Base-by-base conservation (phyloP, 495 filamentous ascomycete genomes). In the Podospora tetraspora region DNA sequence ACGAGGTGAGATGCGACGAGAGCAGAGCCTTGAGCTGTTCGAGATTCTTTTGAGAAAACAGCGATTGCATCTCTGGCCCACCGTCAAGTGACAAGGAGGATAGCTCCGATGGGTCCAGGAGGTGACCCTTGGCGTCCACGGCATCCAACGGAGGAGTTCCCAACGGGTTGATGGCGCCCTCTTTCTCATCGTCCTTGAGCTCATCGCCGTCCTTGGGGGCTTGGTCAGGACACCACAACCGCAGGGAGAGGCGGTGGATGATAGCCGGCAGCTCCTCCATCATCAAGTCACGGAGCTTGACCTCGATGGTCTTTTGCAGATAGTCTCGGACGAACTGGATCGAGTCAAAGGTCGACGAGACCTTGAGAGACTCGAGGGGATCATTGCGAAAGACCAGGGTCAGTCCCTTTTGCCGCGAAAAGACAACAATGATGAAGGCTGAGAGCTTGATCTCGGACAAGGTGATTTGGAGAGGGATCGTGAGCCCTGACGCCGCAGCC, bases 241-340 rank as follows among this genome's bases (percentile, higher is more conserved):
- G 87, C 68, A 97, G 83, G 0, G 95, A 98, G 57, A 99, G 82
- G 66, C 93, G 88, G 75, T 99, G 95, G 58, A 99, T 95, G 52
- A 97, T 97, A 10, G 94, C 92, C 6, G 95, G 95, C 16, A 99
- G 82, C 77, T 99, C 95, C 68, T 99, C 95, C 92, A 98, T 97
- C 76, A 99, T 93, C 72, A 99, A 75, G 61, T 92, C 90, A 57
- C 95, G 87, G 37, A 99, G 81, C 76, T 98, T 95, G n/a, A 84
- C 89, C 79, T 99, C 95, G 73, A 99, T 99, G 66, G 94, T 96
- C 74, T 91, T 93, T 74, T 99, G 95, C 60, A 99, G 83, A 78
- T 97, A 99, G 75, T 98, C 94, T 66, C 94, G 89, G 65, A 99
- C 94, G 72, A 98, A 99, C 11, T 94, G 94, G 72, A 99, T 99